These are phyloP conservation scores for Pyrenochaeta sp. DNA, from an alignment of 2,329 filamentous ascomycete species.

Conservation along the genomic window DNA sequence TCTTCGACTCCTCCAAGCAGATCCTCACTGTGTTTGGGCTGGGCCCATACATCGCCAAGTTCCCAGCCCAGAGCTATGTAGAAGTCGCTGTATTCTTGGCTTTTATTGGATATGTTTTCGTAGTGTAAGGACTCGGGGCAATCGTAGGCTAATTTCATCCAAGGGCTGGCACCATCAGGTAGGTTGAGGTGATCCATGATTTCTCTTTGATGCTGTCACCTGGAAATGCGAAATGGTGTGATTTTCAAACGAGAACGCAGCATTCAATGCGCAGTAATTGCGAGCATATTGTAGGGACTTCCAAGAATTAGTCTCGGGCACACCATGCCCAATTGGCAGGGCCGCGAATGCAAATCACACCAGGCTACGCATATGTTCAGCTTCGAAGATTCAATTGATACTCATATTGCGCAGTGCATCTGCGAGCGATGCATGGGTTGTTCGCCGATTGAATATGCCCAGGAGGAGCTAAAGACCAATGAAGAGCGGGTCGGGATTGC, in stretches of 20 bases:
- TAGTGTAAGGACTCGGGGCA: constrained; percentile 9
- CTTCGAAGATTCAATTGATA: no score
- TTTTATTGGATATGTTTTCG: constrained; percentile 13
- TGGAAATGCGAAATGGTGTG: no score
- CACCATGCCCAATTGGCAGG: no score
- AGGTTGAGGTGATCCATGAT: constrained; percentile 19
- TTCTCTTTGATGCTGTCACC: no score
- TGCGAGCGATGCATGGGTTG: neutral
- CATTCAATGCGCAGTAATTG: no score
- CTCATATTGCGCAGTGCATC: no score
- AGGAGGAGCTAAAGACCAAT: neutral
- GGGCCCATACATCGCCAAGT: constrained; percentile 12
- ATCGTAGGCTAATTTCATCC: constrained; percentile 16
- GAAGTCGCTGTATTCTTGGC: constrained; percentile 7
- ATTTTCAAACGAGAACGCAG: no score
- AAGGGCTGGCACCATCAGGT: constrained; percentile 14
- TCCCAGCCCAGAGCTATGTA: constrained; percentile 7
- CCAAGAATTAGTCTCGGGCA: no score
- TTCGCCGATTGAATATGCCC: neutral
- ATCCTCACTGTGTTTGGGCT: constrained; percentile 15
- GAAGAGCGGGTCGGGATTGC: neutral
- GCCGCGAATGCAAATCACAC: no score
- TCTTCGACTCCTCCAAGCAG: constrained; percentile 14
- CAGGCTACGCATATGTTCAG: neutral
- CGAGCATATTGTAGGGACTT: no score